A percentile compares a stretch with the other conserved stretches of the same genome.
These are phyloP conservation scores for Hypericum perforatum DNA, from an alignment of 345 rosid genomes.

Conservation along the genomic window DNA sequence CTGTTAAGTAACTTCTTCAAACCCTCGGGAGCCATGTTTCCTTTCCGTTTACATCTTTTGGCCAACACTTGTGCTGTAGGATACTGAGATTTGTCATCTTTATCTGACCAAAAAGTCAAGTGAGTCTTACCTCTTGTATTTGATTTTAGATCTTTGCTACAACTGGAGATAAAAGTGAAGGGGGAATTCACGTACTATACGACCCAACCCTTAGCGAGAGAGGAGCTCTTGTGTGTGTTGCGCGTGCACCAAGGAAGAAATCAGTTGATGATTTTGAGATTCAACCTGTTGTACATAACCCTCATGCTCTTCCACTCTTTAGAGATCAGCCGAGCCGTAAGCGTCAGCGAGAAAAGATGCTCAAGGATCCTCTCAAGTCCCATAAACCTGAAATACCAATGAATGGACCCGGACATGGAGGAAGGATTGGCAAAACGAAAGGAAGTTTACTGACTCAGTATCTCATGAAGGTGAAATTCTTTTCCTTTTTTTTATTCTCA, in stretches of 20 bases:
- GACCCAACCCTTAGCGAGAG: slow-evolving; percentile 82
- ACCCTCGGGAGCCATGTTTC: too few relatives aligned
- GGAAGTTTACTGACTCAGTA: slow-evolving; percentile 92
- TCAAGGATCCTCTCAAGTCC: slow-evolving; percentile 86
- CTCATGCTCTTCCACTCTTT: slow-evolving; percentile 87
- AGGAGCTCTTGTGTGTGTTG: slow-evolving; percentile 94
- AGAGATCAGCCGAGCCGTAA: slow-evolving; percentile 99
- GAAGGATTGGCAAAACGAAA: slow-evolving; percentile 80
- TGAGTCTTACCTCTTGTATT: slow-evolving; percentile 9
- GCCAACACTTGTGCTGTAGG: too few relatives aligned
- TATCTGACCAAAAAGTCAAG: neutral
- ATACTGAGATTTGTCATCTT: too few relatives aligned
- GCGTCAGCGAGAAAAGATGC: slow-evolving; percentile 76
- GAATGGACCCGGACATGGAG: slow-evolving; percentile 90
- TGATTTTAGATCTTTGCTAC: slow-evolving; percentile 63
- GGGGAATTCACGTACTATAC: slow-evolving; percentile 75
- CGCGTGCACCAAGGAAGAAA: slow-evolving; percentile 91
- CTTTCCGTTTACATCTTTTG: too few relatives aligned
- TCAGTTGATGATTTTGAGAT: slow-evolving; percentile 87
- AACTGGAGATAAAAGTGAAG: slow-evolving; percentile 80
- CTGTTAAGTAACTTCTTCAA: too few relatives aligned
- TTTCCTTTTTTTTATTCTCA: neutral
- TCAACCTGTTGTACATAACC: slow-evolving; percentile 84
- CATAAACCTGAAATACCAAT: slow-evolving; percentile 95
- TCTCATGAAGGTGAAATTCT: slow-evolving; percentile 63